Conservation (phyloP, 257 asterid species). For the Solanum boliviense region DNA sequence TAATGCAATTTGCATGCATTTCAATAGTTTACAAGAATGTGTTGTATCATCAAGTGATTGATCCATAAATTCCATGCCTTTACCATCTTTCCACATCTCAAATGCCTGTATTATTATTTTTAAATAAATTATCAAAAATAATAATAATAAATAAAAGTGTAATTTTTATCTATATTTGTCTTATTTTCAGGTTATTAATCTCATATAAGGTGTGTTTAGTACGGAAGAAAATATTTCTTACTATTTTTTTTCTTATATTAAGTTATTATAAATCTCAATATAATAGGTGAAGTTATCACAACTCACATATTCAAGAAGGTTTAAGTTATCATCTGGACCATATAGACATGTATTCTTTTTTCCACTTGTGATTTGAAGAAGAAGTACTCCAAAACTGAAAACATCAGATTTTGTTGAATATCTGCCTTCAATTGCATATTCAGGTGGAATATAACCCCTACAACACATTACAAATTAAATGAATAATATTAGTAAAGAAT, state of each 20-base stretch:
- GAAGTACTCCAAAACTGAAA: constrained; percentile 25
- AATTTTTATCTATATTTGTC: not conserved
- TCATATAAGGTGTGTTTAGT: not conserved
- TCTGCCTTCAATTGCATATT: constrained; percentile 16
- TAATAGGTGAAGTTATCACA: not conserved
- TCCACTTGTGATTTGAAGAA: constrained; percentile 27
- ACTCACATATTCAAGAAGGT: constrained; percentile 22
- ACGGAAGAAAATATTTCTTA: no score
- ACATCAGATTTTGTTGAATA: constrained; percentile 27
- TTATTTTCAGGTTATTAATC: not conserved
- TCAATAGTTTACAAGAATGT: constrained; percentile 13
- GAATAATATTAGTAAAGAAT: not conserved
- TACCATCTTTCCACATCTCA: constrained; percentile 11
- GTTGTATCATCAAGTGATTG: constrained; percentile 11
- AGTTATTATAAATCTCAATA: not conserved
- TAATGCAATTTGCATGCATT: constrained; percentile 22
- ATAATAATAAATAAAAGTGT: no score
- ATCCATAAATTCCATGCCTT: constrained; percentile 17
- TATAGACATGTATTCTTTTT: constrained; percentile 9
- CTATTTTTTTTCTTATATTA: no score
- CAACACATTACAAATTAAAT: not conserved
- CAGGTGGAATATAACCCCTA: constrained; percentile 35
- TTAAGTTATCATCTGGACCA: constrained; percentile 9
- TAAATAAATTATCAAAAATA: not conserved
- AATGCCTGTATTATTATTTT: constrained; percentile 11